Evolutionary conservation across 768 basidiomycete genomes (phyloP), one percentile per base, ranked within the genome.

Genomic region (Phylloporus sp.): DNA sequence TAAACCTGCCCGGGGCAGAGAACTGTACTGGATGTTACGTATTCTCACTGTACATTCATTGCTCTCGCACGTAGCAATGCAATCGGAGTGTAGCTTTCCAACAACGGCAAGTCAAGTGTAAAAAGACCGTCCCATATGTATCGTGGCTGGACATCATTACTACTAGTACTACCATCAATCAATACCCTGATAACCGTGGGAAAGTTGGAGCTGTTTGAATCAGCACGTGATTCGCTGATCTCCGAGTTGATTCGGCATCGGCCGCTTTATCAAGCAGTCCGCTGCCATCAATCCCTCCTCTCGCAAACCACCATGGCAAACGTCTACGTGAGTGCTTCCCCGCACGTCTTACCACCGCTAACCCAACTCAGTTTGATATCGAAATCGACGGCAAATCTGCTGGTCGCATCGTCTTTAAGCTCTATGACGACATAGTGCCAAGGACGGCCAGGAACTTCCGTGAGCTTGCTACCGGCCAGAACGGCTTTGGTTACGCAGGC

Each of bases 391-490:
- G 47, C 51, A 6, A 67, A 38, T 48, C 65, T 0, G 42, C 68
- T 1, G 85, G 84, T 7, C 80, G 82, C 42, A 81, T 97, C 66
- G 74, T 80, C 51, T 94, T 97, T 84, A 85, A 85, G 75, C 82
- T 98, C 24, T 94, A 75, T 69, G 91, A 95, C 73, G 76, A 82
- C 5, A 78, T 80, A 44, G 86, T 88, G 13, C 90, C 90, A 44
- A 80, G 73, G 61, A 92, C 89, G 2, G 73, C 88, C 9, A 72
- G 56, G 28, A 94, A 97, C 76, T 97, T 97, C 79, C 86, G 95
- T 47, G 89, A 91, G 70, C 80, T 97, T 43, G 84, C 84, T 49
- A 91, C 88, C 12, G 87, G 89, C 40, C 60, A 80, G 65, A 61
- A 86, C 47, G 88, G 88, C 5, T 90, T 71, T 52, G 87, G 91